Evolutionary conservation across 208 protist genomes (phyloP).

Genomic region (Trypanosoma melophagium): DNA sequence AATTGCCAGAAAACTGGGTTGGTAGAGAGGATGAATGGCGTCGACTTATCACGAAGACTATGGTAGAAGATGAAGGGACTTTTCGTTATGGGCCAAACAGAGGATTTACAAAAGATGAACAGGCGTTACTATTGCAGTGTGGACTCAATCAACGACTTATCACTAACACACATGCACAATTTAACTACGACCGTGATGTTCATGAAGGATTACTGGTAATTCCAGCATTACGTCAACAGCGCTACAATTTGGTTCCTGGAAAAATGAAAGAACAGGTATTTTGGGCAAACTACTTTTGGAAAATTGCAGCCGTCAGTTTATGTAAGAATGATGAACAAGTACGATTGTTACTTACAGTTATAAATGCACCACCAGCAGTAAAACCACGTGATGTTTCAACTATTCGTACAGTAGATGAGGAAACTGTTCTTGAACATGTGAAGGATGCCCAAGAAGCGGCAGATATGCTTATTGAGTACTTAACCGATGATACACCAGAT

Average conservation of each 20-base stretch:
- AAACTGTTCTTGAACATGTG: constrained; percentile 32
- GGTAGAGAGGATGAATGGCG: constrained; percentile 57
- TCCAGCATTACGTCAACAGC: constrained; percentile 43
- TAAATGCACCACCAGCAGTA: constrained; percentile 56
- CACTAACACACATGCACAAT: constrained; percentile 35
- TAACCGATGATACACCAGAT: constrained; percentile 31
- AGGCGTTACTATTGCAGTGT: constrained; percentile 54
- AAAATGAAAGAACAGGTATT: constrained; percentile 71
- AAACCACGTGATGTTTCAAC: constrained; percentile 21
- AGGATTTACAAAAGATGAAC: constrained; percentile 45
- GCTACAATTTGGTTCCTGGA: constrained; percentile 71
- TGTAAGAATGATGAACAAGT: constrained; percentile 69
- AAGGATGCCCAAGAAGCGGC: constrained; percentile 46
- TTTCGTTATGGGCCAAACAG: constrained; percentile 66
- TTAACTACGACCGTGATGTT: constrained; percentile 65
- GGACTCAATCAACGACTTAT: constrained; percentile 48
- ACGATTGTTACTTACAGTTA: constrained; percentile 47
- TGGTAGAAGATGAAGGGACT: constrained; percentile 54
- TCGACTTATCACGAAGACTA: constrained; percentile 37
- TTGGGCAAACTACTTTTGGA: constrained; percentile 88
- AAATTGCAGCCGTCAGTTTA: constrained; percentile 56
- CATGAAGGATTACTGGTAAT: constrained; percentile 56
- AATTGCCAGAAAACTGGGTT: constrained; percentile 55
- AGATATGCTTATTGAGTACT: constrained; percentile 53
- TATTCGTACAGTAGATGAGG: constrained; percentile 31